A percentile compares a stretch with the other conserved stretches of the same genome.
phyloP scores from a whole-genome alignment of 768 basidiomycete species.

The Podaxis sp. region DNA sequence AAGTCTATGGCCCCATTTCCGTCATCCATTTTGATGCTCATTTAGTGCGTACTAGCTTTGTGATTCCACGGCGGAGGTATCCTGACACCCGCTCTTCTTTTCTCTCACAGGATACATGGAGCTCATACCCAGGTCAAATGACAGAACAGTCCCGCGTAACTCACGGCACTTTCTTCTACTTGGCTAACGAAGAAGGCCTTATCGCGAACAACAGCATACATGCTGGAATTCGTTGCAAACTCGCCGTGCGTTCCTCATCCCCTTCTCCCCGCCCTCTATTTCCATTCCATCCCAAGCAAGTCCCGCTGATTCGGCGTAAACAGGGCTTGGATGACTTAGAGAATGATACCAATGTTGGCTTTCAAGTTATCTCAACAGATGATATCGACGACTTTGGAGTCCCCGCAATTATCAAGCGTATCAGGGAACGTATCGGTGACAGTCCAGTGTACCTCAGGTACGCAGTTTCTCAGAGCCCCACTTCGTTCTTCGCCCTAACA shows the following conservation, averaged over 20 bases:
- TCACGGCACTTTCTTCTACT: constrained; percentile 85
- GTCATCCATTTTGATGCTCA: constrained; percentile 84
- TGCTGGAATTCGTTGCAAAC: constrained; percentile 81
- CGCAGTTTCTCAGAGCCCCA: constrained; percentile 22
- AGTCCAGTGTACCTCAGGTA: constrained; percentile 78
- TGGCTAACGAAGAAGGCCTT: constrained; percentile 77
- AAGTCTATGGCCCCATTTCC: constrained; percentile 78
- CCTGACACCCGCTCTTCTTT: constrained; percentile 39
- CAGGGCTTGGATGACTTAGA: constrained; percentile 63
- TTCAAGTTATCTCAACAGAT: constrained; percentile 75
- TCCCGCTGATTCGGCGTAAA: not conserved
- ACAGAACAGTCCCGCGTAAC: constrained; percentile 68
- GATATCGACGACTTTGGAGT: constrained; percentile 84
- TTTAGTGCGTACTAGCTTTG: constrained; percentile 29
- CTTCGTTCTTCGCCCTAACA: not conserved
- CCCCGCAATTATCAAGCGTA: constrained; percentile 64
- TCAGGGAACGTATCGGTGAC: constrained; percentile 70
- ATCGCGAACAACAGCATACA: constrained; percentile 79
- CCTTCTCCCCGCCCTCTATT: not conserved
- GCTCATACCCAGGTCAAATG: constrained; percentile 53
- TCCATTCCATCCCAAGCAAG: constrained; percentile 19
- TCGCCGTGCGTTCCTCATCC: constrained; percentile 34
- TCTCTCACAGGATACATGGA: constrained; percentile 57
- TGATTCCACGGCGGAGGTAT: constrained; percentile 36
- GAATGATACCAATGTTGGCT: constrained; percentile 73